phyloP scores from a whole-genome alignment of 768 basidiomycete genomes.

The Lactarius hatsudake region DNA sequence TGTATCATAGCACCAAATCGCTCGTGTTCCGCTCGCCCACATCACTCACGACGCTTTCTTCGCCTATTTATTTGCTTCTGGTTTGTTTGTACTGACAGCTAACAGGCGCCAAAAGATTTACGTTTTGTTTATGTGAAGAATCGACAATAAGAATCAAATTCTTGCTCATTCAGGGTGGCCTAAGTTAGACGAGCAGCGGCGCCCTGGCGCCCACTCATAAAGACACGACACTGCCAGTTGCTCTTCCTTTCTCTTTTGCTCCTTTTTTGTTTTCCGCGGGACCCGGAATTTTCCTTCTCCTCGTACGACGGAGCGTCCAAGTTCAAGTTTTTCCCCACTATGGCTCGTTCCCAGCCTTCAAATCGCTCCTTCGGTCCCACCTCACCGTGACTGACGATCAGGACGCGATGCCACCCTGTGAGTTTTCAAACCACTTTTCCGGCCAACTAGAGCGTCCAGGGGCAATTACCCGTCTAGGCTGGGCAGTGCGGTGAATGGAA shows the following conservation, averaged over 20 bases:
- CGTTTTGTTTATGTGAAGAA: too few relatives aligned
- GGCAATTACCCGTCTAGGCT: neutral
- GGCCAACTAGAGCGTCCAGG: neutral
- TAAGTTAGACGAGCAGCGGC: neutral
- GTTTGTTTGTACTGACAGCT: neutral
- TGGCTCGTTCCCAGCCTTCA: neutral
- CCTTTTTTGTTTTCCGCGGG: neutral
- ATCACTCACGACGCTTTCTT: neutral
- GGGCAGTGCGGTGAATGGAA: neutral
- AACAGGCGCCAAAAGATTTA: neutral
- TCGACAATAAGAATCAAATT: neutral
- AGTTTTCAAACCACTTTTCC: neutral
- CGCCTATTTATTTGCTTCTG: neutral
- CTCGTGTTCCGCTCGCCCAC: neutral
- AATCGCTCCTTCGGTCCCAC: neutral
- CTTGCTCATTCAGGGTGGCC: neutral
- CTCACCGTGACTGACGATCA: neutral
- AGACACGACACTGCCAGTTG: neutral
- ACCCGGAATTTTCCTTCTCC: neutral
- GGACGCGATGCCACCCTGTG: neutral
- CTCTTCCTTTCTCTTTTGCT: neutral
- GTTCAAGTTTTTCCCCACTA: neutral
- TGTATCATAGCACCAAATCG: neutral
- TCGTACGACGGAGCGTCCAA: neutral
- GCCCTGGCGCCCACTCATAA: neutral